Conservation (phyloP, 495 filamentous ascomycete species). For the Chaetomium fimeti region DNA sequence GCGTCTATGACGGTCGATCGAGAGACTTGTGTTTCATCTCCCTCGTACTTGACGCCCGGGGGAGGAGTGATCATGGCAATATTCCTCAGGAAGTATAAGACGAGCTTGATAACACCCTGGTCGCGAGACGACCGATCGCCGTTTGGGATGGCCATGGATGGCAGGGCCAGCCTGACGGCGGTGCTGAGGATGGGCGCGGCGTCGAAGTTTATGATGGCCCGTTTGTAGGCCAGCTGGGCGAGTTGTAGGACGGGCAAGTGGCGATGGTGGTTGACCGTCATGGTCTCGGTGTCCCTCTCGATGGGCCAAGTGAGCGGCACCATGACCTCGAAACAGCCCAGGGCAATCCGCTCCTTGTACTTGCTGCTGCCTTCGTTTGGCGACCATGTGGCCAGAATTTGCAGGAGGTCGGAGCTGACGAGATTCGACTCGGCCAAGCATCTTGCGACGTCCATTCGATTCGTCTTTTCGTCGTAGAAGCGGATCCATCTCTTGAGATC, state of each 20-base stretch:
- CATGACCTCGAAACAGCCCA: conserved; percentile 88
- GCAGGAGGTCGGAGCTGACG: conserved; percentile 83
- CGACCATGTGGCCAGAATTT: conserved; percentile 81
- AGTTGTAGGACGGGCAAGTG: conserved; percentile 86
- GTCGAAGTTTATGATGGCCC: conserved; percentile 77
- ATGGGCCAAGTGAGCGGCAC: conserved; percentile 94
- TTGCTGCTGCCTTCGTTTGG: conserved; percentile 68
- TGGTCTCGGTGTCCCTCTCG: conserved; percentile 68
- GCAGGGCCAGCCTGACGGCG: conserved; percentile 75
- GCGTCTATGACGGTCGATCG: conserved; percentile 84
- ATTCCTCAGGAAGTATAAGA: conserved; percentile 87
- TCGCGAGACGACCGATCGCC: conserved; percentile 76
- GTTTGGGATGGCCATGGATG: conserved; percentile 76
- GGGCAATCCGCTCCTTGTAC: conserved; percentile 64
- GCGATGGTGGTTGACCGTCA: conserved; percentile 89
- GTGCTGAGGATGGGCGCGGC: conserved; percentile 72
- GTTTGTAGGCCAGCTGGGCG: conserved; percentile 85
- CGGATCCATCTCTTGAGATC: conserved; percentile 94
- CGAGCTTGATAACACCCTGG: conserved; percentile 88
- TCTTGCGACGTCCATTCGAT: conserved; percentile 91
- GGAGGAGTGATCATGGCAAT: conserved; percentile 78
- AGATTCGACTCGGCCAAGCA: conserved; percentile 91
- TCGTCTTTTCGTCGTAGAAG: conserved; percentile 89
- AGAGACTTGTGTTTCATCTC: conserved; percentile 84
- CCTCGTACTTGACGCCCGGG: conserved; percentile 51